Base-by-base conservation (phyloP, 108 stramenopile genomes). In the Mayamaea pseudoterrestris region DNA sequence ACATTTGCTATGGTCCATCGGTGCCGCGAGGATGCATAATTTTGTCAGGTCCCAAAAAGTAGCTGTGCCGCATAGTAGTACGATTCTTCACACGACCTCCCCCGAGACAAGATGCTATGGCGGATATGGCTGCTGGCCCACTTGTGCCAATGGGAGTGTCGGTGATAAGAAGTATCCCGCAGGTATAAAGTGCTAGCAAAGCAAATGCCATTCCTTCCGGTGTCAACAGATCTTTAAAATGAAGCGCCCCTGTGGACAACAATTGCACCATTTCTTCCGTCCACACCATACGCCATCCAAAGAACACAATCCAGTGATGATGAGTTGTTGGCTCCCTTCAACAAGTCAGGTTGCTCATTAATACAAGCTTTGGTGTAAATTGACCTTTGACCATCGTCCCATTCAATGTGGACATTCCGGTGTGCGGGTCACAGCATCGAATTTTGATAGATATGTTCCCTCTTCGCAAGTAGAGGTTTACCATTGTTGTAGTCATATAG, bases 1-100 rank as follows among this genome's bases (percentile, higher is more conserved):
- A 42, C 30, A 82, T 90, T 22, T 78, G 79, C 16, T 77, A 56
- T 4, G 87, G 87, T 35, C 83, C 82, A 52, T 90, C 73, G 21
- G 70, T 70, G 12, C 52, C 72, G 42, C 65, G 71, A 37, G 9
- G 39, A 42, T 30, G 57, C 41, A 30, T 41, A 27, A 22, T 42
- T 30, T 18, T 61, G 47, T 26, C 28, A 27, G 16, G 40, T 26
- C 11, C n/a, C n/a, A n/a, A n/a, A n/a, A 24, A 16, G 36, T 78
- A 62, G 17, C 54, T 44, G 9, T 35, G 49, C 27, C 69, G 20
- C 1, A 68, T 3, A 9, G 67, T 66, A 9, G 49, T 44, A 17
- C 31, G 35, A n/a, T 56, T 31, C 27, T 78, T 78, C n/a, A 44
- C 35, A 17, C 40, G 47, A 22, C 67, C 67, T 27, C 76, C 76